A percentile compares a stretch with the other conserved stretches of the same genome.
Evolutionary conservation across 257 asterid genomes (phyloP).

Genomic region (Craterostigma plantagineum): DNA sequence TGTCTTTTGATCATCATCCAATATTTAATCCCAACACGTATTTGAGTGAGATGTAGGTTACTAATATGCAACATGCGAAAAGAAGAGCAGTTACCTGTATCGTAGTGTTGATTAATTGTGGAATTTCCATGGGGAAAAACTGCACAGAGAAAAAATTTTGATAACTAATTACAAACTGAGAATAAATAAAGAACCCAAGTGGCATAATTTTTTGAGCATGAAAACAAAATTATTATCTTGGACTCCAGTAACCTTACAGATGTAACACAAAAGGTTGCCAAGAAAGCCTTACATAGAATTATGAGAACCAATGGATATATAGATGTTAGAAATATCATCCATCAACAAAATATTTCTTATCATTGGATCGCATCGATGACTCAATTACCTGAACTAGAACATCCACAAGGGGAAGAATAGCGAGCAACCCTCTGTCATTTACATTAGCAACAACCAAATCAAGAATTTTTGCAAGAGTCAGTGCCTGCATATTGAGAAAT

Average conservation of each 20-base stretch:
- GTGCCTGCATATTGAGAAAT: conserved; percentile 67
- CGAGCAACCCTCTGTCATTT: conserved; percentile 70
- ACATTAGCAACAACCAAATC: conserved; percentile 81
- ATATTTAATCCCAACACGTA: too few relatives aligned
- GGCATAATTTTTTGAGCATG: too few relatives aligned
- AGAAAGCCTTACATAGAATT: too few relatives aligned
- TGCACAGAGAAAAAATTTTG: conserved; percentile 20
- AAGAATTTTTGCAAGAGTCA: conserved; percentile 60
- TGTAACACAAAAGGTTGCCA: too few relatives aligned
- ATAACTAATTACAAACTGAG: too few relatives aligned
- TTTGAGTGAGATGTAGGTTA: not conserved
- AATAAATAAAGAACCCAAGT: too few relatives aligned
- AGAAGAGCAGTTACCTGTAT: conserved; percentile 37
- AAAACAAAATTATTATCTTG: too few relatives aligned
- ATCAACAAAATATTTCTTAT: too few relatives aligned
- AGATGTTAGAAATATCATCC: too few relatives aligned
- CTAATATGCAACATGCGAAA: conserved; percentile 3
- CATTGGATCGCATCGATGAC: conserved; percentile 4
- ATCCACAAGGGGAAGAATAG: conserved; percentile 79
- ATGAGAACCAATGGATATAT: too few relatives aligned
- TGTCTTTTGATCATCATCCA: too few relatives aligned
- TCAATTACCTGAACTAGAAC: conserved; percentile 72
- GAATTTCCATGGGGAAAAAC: conserved; percentile 88
- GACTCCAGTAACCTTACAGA: too few relatives aligned
- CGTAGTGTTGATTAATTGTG: conserved; percentile 58